phyloP scores from a whole-genome alignment of 1,284 basidiomycete genomes.

The Fomitopsis schrenkii region DNA sequence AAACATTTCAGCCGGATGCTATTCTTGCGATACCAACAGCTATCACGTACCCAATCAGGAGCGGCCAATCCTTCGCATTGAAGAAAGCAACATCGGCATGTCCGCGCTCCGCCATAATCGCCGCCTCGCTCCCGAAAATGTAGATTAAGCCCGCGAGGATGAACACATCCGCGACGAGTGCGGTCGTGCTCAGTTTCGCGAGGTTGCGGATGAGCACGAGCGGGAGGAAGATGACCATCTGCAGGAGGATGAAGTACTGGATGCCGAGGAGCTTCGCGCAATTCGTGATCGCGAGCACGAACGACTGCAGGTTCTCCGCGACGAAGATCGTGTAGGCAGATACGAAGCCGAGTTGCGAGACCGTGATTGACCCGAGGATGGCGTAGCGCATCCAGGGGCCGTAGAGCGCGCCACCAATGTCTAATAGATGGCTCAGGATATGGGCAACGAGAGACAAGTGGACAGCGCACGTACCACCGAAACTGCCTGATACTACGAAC shows the following conservation, averaged over 20 bases:
- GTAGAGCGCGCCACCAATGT: conserved; percentile 92
- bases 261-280: conserved; percentile 73
- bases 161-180: conserved; percentile 92
- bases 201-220: conserved; percentile 85
- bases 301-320: conserved; percentile 87
- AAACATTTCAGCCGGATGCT: background rate
- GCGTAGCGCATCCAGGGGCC: conserved; percentile 90
- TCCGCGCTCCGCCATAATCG: conserved; percentile 61
- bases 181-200: conserved; percentile 90
- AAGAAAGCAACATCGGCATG: conserved; percentile 85
- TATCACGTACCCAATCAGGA: conserved; percentile 78
- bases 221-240: conserved; percentile 86
- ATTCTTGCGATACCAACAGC: background rate
- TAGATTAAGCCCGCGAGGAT: conserved; percentile 89
- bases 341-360: conserved; percentile 91
- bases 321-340: conserved; percentile 96
- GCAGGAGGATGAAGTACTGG: conserved; percentile 78
- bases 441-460: background rate
- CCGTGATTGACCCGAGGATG: conserved; percentile 84
- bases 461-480: conserved; percentile 62
- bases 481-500: conserved; percentile 86
- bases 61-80: conserved; percentile 85
- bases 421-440: conserved; percentile 34
- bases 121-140: conserved; percentile 80
- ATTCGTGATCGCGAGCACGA: conserved; percentile 82